Conservation (phyloP, 2,329 filamentous ascomycete species). For the Monosporascus sp. region DNA sequence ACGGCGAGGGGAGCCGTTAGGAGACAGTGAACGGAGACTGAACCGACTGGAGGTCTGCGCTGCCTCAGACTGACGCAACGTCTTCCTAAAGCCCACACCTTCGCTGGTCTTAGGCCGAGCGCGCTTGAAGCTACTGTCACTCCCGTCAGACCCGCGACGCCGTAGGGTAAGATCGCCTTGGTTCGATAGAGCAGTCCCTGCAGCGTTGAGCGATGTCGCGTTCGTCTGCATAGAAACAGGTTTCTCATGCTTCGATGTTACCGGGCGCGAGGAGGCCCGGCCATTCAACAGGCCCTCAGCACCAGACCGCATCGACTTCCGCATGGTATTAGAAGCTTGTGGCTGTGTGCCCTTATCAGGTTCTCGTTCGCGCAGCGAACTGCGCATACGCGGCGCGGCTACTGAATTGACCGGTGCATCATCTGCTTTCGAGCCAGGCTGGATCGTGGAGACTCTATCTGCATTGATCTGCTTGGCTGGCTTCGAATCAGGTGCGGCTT, state of each 20-base stretch:
- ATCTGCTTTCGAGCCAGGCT: slow-evolving; percentile 22
- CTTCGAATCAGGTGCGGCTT: slow-evolving; percentile 20
- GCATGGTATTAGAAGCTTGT: slow-evolving; percentile 17
- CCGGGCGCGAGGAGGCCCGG: slow-evolving; percentile 3
- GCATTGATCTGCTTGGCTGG: slow-evolving; percentile 6
- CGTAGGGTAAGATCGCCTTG: slow-evolving; percentile 30
- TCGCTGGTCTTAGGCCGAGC: slow-evolving; percentile 40
- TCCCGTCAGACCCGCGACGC: slow-evolving; percentile 58
- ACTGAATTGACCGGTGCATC: slow-evolving; percentile 13
- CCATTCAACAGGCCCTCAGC: slow-evolving; percentile 3
- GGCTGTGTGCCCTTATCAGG: slow-evolving; percentile 6
- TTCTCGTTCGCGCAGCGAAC: slow-evolving; percentile 39
- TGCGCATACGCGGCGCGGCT: slow-evolving; percentile 32
- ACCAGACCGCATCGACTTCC: slow-evolving; percentile 22
- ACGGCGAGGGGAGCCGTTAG: slow-evolving; percentile 49
- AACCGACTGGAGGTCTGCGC: slow-evolving; percentile 52
- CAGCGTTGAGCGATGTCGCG: slow-evolving; percentile 1
- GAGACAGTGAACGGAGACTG: slow-evolving; percentile 66
- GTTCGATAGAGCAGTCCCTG: slow-evolving; percentile 6
- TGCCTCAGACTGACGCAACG: slow-evolving; percentile 57
- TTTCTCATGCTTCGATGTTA: slow-evolving; percentile 5
- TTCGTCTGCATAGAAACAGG: slow-evolving; percentile 6
- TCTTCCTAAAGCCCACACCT: slow-evolving; percentile 61
- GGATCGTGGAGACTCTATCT: slow-evolving; percentile 13
- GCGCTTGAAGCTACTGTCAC: slow-evolving; percentile 79